Base-by-base conservation (phyloP, 2,329 filamentous ascomycete genomes). In the Nigrospora oryzae region DNA sequence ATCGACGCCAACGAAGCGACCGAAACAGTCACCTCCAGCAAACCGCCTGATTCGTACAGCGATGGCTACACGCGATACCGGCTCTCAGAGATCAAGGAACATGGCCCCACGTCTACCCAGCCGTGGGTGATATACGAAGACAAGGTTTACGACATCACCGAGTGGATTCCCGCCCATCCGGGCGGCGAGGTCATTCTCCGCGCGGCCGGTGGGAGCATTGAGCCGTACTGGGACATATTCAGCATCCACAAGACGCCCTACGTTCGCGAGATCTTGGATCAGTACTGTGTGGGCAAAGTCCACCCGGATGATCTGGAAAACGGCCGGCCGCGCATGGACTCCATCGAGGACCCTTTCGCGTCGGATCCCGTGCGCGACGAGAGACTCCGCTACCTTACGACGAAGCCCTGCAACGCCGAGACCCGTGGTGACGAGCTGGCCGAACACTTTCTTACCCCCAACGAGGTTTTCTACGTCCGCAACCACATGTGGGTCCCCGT, bases 161-260 rank as follows among this genome's bases (percentile, higher is more conserved):
- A 84, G 42, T 86, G 81, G 79, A 64, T 85, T 17, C 65, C 69
- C 1, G 78, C 73, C 1, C 82, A 86, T 55, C 82, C 82, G 0
- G 82, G 82, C 4, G 82, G 82, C 36, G 76, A 83, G 43, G 79
- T 86, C 13, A 86, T 86, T 47, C 66, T 85, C 10, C 73, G 77
- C 30, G 82, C 82, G 1, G 80, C 79, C 1, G 82, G 82, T 4
- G 74, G 76, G 34, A 75, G 73, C 44, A 75, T 86, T 41, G 81
- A 86, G 42, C 74, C 76, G 0, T 85, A 84, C 62, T 86, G 82
- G 82, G 69, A 83, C 47, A 83, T 86, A 43, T 86, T 86, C 57
- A 70, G 73, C 39, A 84, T 85, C 47, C 82, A 86, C 65, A 81
- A 84, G 57, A 71, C 74, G 15, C 68, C 77, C 36, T 77, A 85